Evolutionary conservation across 1,284 basidiomycete species (phyloP).

Genomic region (Neonothopanus nambi): DNA sequence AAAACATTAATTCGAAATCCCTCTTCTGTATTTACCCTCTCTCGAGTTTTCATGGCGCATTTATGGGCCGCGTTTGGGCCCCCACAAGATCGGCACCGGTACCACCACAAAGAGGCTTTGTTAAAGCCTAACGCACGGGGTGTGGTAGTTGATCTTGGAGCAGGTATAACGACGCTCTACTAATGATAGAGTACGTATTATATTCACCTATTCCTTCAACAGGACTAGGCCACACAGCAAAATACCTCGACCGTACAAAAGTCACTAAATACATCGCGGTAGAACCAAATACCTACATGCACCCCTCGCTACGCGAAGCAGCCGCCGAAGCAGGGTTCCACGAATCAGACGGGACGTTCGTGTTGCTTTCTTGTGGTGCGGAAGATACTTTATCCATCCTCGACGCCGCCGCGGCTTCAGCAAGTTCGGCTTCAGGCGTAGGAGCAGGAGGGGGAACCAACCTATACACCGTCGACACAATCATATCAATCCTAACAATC

Average conservation of each 20-base stretch:
- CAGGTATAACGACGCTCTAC: conserved; percentile 38
- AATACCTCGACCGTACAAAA: conserved; percentile 54
- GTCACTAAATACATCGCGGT: conserved; percentile 68
- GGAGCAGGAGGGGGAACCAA: too few species aligned
- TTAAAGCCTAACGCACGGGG: conserved; percentile 54
- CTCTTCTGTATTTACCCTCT: conserved; percentile 32
- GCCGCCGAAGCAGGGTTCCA: conserved; percentile 53
- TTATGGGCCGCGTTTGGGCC: conserved; percentile 57
- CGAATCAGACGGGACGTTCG: conserved; percentile 44
- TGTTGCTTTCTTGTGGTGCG: conserved; percentile 44
- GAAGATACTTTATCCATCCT: conserved; percentile 41
- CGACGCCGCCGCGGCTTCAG: too few species aligned
- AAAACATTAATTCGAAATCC: background rate
- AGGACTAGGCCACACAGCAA: conserved; percentile 50
- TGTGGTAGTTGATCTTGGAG: conserved; percentile 68
- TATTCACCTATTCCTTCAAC: too few species aligned
- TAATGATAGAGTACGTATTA: too few species aligned
- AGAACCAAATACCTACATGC: conserved; percentile 69
- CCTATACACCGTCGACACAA: conserved; percentile 38
- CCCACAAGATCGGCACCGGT: conserved; percentile 44
- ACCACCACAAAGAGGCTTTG: conserved; percentile 50
- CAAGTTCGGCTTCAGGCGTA: too few species aligned
- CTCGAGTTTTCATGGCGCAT: conserved; percentile 57
- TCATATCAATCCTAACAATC: conserved; percentile 46
- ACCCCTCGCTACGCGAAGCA: conserved; percentile 46